Percentiles rank a stretch among this genome's conserved stretches.
phyloP scores from a whole-genome alignment of 148 eudicot species.

The Talinum fruticosum region DNA sequence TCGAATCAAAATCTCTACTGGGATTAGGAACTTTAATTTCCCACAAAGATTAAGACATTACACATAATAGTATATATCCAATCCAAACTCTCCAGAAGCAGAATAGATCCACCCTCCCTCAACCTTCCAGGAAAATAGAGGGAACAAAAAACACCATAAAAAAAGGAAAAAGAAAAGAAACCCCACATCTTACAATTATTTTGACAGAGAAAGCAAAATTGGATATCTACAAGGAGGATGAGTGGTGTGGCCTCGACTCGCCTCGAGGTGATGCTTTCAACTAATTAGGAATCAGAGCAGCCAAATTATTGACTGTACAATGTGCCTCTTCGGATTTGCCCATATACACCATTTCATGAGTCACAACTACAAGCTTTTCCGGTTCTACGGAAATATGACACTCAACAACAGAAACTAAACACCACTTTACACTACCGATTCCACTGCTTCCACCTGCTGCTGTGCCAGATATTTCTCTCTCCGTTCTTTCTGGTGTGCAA shows the following conservation, averaged over 20 bases:
- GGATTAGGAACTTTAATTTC: neutral
- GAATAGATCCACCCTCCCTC: neutral
- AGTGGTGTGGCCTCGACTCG: neutral
- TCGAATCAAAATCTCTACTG: neutral
- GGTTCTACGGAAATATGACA: conserved; percentile 15
- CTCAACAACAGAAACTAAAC: conserved; percentile 9
- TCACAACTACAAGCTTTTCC: conserved; percentile 8
- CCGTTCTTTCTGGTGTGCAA: conserved; percentile 60
- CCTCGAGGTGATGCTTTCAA: conserved; percentile 1
- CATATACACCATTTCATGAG: neutral
- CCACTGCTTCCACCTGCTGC: conserved; percentile 72
- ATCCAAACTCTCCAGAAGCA: neutral
- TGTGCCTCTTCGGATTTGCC: conserved; percentile 13
- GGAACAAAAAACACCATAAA: neutral
- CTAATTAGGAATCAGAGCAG: conserved; percentile 18
- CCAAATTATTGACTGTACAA: conserved; percentile 25
- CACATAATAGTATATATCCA: conserved; percentile 3
- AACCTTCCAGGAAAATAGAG: neutral
- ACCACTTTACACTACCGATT: conserved; percentile 37
- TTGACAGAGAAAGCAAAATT: conserved; percentile 11
- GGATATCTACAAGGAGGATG: conserved; percentile 22
- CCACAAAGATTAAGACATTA: conserved; percentile 1
- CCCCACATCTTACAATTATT: conserved; percentile 14
- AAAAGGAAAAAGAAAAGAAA: neutral
- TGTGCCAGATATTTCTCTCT: conserved; percentile 84